These are phyloP conservation scores for Lichtheimia hyalospora DNA, from an alignment of 371 early-diverging fungal species.

Conservation along the genomic window DNA sequence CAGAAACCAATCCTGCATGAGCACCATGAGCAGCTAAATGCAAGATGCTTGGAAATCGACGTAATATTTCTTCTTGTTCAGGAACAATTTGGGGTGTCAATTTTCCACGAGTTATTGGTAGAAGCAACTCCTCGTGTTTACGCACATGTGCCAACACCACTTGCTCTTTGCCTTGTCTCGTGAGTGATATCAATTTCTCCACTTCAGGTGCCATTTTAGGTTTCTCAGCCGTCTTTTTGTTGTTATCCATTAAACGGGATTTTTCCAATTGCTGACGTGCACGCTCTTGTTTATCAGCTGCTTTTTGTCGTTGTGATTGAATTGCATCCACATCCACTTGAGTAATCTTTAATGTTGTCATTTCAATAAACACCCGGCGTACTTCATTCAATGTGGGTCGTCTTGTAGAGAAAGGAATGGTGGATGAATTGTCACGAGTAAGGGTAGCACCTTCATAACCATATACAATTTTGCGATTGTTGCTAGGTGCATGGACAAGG, in stretches of 20 bases:
- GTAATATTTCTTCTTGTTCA: slow-evolving; percentile 41
- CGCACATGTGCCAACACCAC: slow-evolving; percentile 40
- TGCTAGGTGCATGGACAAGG: slow-evolving; percentile 69
- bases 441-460: slow-evolving; percentile 66
- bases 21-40: slow-evolving; percentile 66
- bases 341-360: slow-evolving; percentile 56
- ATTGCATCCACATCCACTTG: slow-evolving; percentile 41
- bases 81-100: slow-evolving; percentile 9
- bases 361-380: slow-evolving; percentile 45
- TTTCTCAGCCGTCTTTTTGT: slow-evolving; percentile 5
- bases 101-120: slow-evolving; percentile 8
- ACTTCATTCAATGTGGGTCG: slow-evolving; percentile 74
- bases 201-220: slow-evolving; percentile 18
- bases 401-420: slow-evolving; percentile 76
- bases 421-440: slow-evolving; percentile 48
- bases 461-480: slow-evolving; percentile 61
- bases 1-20: slow-evolving; percentile 57
- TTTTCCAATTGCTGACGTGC: slow-evolving; percentile 29
- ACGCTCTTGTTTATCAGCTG: slow-evolving; percentile 27
- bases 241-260: slow-evolving; percentile 15
- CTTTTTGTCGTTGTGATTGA: slow-evolving; percentile 23
- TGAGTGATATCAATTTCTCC: slow-evolving; percentile 44
- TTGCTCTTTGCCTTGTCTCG: slow-evolving; percentile 57
- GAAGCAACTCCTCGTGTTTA: slow-evolving; percentile 23
- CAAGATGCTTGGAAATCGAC: slow-evolving; percentile 65